A percentile compares a stretch with the other conserved stretches of the same genome.
phyloP scores from a whole-genome alignment of 78 protist genomes.

The Bigelowiella natans region DNA sequence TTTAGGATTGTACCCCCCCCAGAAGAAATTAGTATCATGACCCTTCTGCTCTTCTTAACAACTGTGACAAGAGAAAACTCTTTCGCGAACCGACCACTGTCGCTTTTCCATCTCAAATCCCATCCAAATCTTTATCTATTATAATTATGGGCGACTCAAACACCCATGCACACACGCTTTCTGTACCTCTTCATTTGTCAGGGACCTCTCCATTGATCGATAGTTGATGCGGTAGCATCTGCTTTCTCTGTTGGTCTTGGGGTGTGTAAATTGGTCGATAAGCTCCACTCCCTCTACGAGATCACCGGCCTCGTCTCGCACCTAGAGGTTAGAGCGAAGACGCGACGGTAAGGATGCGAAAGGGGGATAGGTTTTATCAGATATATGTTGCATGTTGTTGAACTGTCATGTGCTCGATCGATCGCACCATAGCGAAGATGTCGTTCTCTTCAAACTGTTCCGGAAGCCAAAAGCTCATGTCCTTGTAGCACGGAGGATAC shows the following conservation, averaged over 20 bases:
- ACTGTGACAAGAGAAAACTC: too few species aligned
- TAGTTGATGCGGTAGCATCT: conserved; percentile 69
- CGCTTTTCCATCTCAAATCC: too few species aligned
- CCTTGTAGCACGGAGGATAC: conserved; percentile 62
- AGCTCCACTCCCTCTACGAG: conserved; percentile 57
- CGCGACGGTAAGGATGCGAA: neutral
- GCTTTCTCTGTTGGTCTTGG: conserved; percentile 46
- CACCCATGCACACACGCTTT: too few species aligned
- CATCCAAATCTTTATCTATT: too few species aligned
- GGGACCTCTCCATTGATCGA: conserved; percentile 63
- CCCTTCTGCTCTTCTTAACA: too few species aligned
- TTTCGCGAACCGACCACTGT: too few species aligned
- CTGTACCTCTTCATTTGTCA: conserved; percentile 19
- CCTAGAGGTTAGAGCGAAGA: neutral
- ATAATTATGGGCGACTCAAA: too few species aligned
- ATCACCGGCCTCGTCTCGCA: conserved; percentile 53
- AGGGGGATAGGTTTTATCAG: too few species aligned
- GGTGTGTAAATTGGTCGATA: conserved; percentile 57
- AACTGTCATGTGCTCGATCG: too few species aligned
- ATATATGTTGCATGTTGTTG: too few species aligned
- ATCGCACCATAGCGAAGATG: conserved; percentile 50
- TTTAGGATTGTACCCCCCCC: too few species aligned
- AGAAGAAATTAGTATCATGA: too few species aligned
- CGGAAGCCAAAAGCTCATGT: conserved; percentile 65
- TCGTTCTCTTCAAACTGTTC: conserved; percentile 53